These are phyloP conservation scores for Kwoniella botswanensis DNA, from an alignment of 768 basidiomycete genomes.

Conservation along the genomic window DNA sequence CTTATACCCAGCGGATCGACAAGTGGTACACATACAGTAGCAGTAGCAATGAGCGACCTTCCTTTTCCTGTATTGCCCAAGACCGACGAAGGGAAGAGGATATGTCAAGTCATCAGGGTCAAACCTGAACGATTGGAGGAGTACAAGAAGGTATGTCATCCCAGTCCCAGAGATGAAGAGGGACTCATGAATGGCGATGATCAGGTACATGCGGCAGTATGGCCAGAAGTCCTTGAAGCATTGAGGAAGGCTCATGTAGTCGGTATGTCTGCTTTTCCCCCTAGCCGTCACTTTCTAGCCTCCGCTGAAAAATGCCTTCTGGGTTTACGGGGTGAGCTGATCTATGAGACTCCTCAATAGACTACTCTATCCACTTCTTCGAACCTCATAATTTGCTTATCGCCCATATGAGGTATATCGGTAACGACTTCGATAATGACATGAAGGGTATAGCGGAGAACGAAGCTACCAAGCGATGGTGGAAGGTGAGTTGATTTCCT, in stretches of 20 bases:
- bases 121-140: conserved; percentile 57
- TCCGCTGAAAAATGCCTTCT: no score
- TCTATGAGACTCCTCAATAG: conserved; percentile 44
- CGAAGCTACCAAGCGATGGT: conserved; percentile 75
- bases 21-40: no score
- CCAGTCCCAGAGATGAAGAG: not conserved
- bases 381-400: conserved; percentile 66
- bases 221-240: conserved; percentile 72
- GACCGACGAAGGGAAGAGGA: conserved; percentile 60
- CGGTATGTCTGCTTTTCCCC: conserved; percentile 41
- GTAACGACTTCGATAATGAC: conserved; percentile 68
- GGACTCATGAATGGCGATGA: not conserved
- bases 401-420: conserved; percentile 78
- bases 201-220: conserved; percentile 66
- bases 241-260: conserved; percentile 68
- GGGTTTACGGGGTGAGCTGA: not conserved
- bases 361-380: conserved; percentile 78
- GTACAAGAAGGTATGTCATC: conserved; percentile 56
- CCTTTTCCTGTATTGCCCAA: conserved; percentile 45
- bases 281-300: not conserved
- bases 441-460: conserved; percentile 71
- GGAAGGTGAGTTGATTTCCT: conserved; percentile 62
- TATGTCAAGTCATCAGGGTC: conserved; percentile 77
- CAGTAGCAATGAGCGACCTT: not conserved
- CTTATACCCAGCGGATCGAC: no score